Evolutionary conservation across 768 basidiomycete species (phyloP), one percentile per base, ranked within the genome.

Genomic region (Termitomyces sp.): DNA sequence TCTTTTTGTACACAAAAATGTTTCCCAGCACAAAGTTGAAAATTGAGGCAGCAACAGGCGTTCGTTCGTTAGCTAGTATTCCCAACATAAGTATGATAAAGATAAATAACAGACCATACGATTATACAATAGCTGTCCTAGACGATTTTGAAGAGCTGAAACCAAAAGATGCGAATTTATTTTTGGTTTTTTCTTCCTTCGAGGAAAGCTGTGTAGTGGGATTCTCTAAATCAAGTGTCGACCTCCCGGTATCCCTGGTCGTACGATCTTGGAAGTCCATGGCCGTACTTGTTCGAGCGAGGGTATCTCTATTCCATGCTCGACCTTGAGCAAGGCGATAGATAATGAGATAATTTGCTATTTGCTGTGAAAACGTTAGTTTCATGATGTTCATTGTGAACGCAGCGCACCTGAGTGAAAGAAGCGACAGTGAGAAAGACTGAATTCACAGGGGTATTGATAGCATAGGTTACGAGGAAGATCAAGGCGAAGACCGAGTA

Each of bases 291-390:
- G 64, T 63, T 28, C 62, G 55, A 12, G n/a, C 46, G 12, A 73
- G 55, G 2, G 71, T 72, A 28, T 75, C 69, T 40, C 40, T 63
- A 22, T 66, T 59, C 79, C 77, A 80, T 3, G 75, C 78, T 38
- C 74, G 74, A 7, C 79, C 79, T 54, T 78, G 72, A 2, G 75
- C 73, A 35, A 80, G 66, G 33, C 78, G 76, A 39, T 73, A 75
- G 39, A 78, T 77, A 36, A 80, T 80, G 38, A 80, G 71, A 51
- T 78, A 73, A 13, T 76, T 75, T 3, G 78, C 75, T 28, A 79
- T 72, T 66, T 72, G 70, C 71, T 73, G 52, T 28, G 15, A 44
- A 28, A n/a, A 33, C 12, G 33, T 57, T 6, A 63, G 55, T 22
- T 12, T 53, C 28, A 49, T 36, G 16, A 55, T 48, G 18, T n/a